Base-by-base conservation (phyloP, 2,329 filamentous ascomycete genomes). In the Colletotrichum sp. region DNA sequence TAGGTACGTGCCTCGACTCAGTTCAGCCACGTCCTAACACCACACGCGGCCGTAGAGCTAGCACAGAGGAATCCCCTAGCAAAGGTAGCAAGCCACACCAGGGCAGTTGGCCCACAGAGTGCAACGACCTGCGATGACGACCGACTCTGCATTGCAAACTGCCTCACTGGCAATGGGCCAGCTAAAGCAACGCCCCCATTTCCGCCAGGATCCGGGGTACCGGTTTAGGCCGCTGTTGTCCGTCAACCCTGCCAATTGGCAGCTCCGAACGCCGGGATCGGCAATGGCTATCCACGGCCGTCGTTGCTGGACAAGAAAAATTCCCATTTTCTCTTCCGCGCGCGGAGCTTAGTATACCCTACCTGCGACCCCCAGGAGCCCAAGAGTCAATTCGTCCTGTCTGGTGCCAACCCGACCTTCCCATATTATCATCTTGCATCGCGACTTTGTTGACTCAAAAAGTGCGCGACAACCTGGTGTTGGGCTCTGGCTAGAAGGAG, bases 211-310 rank as follows among this genome's bases (percentile, higher is more conserved):
- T 76, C 70, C 34, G 73, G 73, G 73, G 70, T 73, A 73, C 64
- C 70, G 70, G 73, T 65, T 76, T 24, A 73, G 73, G 64, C 73
- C 73, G 73, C 73, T 52, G 21, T 18, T 56, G 73, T 48, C 70
- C 43, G 48, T 32, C 64, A 69, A 68, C 73, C 64, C 43, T 73
- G 69, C 36, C 62, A 72, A 56, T 62, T 76, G 65, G 48, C 64
- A 69, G 32, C 70, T 64, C 30, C 64, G 70, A 73, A 52, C 64
- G 73, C 73, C 73, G 73, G 73, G 73, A 76, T 76, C 73, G 73
- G 73, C 73, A 76, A 65, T 73, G 73, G 73, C 64, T 73, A 76
- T 66, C 64, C 65, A 73, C 70, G 73, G 73, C 73, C 70, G 48
- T 58, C 73, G 64, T 69, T 21, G 32, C n/a, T 73, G 70, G 64